Evolutionary conservation across 2,329 filamentous ascomycete species (phyloP).

Genomic region (Penicillium sp.): DNA sequence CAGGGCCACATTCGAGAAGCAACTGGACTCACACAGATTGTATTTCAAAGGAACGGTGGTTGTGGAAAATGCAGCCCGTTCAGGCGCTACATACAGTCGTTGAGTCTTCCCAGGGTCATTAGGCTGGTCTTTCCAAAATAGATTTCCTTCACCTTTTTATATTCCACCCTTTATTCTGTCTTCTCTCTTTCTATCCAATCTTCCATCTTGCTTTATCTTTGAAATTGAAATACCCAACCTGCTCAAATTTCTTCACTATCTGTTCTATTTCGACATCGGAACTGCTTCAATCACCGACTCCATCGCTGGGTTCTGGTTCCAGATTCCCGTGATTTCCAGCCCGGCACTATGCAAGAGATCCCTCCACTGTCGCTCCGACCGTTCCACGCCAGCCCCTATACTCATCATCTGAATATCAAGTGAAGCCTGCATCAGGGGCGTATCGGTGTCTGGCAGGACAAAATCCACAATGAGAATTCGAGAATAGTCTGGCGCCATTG

Average conservation of each 20-base stretch:
- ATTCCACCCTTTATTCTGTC: background rate
- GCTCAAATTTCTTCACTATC: background rate
- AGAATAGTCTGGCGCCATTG: constrained; percentile 27
- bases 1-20: constrained; percentile 2
- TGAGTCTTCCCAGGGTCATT: background rate
- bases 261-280: constrained; percentile 2
- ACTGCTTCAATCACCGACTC: constrained; percentile 27
- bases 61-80: constrained; percentile 11
- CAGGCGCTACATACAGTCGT: constrained; percentile 3
- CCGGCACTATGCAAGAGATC: constrained; percentile 23
- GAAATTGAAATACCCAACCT: background rate
- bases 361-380: constrained; percentile 29
- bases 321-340: constrained; percentile 25
- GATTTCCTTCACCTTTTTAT: background rate
- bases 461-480: constrained; percentile 31
- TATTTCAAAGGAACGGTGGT: constrained; percentile 7
- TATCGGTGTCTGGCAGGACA: constrained; percentile 26
- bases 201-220: no score
- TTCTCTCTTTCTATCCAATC: background rate
- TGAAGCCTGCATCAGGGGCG: constrained; percentile 23
- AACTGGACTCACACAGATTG: constrained; percentile 4
- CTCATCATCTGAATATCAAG: constrained; percentile 37
- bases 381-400: constrained; percentile 28
- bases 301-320: constrained; percentile 21
- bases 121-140: background rate